phyloP scores from a whole-genome alignment of 345 rosid genomes.

The Moricandia moricandioides region DNA sequence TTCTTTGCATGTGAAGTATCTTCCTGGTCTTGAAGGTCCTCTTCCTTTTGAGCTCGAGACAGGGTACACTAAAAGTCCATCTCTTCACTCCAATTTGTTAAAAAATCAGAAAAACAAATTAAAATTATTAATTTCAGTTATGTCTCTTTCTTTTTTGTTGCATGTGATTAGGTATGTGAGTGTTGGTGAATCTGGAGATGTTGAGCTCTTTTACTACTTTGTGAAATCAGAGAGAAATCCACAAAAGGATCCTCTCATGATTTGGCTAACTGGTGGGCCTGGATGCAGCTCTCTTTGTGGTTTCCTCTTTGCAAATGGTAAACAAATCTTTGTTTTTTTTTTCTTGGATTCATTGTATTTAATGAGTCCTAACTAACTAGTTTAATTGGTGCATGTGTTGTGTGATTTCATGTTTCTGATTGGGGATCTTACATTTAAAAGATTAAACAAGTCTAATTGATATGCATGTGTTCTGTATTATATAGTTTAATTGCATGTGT shows the following conservation, averaged over 20 bases:
- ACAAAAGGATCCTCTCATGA: constrained; percentile 49
- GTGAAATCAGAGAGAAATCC: constrained; percentile 58
- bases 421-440: neutral
- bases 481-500: neutral
- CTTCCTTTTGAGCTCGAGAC: constrained; percentile 74
- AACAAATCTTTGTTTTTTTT: neutral
- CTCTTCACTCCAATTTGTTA: neutral
- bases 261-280: constrained; percentile 87
- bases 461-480: neutral
- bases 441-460: constrained; percentile 1
- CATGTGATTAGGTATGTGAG: constrained; percentile 47
- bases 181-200: constrained; percentile 48
- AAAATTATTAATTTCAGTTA: neutral
- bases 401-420: constrained; percentile 3
- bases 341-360: neutral
- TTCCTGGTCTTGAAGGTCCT: constrained; percentile 65
- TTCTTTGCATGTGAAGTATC: constrained; percentile 38
- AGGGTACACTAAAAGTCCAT: constrained; percentile 37
- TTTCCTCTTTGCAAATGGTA: constrained; percentile 56
- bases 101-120: neutral
- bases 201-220: constrained; percentile 63
- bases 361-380: neutral
- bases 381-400: neutral
- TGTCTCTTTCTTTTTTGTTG: constrained; percentile 7
- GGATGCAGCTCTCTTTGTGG: constrained; percentile 57